phyloP scores from a whole-genome alignment of 352 stramenopile genomes.

The Globisporangium emineosum region DNA sequence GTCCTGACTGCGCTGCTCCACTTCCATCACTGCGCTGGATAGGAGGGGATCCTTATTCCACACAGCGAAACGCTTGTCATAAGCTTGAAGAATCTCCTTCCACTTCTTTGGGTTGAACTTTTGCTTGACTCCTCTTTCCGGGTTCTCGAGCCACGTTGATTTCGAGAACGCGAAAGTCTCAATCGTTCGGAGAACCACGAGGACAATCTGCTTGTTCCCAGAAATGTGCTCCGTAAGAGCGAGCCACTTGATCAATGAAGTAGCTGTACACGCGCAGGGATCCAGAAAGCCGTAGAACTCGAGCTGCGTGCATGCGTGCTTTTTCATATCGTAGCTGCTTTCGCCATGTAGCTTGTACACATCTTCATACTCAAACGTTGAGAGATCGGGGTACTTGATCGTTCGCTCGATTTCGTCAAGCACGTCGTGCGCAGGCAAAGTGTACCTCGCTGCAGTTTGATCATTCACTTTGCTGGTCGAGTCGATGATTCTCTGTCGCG shows the following conservation, averaged over 20 bases:
- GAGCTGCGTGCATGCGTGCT: neutral
- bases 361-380: neutral
- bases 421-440: neutral
- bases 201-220: neutral
- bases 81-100: neutral
- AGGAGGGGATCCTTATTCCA: neutral
- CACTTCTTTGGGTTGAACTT: slow-evolving; percentile 4
- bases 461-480: neutral
- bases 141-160: neutral
- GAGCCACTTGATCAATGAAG: slow-evolving; percentile 1
- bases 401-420: neutral
- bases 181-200: neutral
- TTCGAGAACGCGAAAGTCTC: neutral
- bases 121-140: neutral
- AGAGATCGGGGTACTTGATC: neutral
- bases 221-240: neutral
- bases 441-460: neutral
- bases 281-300: neutral
- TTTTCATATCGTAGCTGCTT: neutral
- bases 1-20: slow-evolving; percentile 38
- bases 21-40: slow-evolving; percentile 13
- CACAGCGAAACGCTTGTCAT: neutral
- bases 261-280: neutral
- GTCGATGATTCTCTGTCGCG: neutral
- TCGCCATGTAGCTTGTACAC: neutral